Evolutionary conservation across 495 filamentous ascomycete species (phyloP).

Genomic region (Cudoniella acicularis): DNA sequence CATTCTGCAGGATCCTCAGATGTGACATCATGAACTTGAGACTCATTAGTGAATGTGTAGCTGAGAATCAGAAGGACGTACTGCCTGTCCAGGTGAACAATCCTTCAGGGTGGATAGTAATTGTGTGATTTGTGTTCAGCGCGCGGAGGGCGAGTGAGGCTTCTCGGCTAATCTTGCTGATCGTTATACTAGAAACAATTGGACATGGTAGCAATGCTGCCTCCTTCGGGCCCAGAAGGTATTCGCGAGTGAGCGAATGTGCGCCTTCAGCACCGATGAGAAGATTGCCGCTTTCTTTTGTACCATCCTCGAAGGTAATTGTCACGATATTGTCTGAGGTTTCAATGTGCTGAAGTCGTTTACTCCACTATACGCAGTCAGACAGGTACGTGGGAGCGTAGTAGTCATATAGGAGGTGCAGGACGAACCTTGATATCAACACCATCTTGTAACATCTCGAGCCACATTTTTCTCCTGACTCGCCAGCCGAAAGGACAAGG

Average conservation of each 20-base stretch:
- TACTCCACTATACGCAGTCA: conserved; percentile 1
- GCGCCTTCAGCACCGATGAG: conserved; percentile 43
- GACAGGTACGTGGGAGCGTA: background rate
- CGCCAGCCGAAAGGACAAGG: conserved; percentile 36
- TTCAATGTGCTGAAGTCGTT: conserved; percentile 21
- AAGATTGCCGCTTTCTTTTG: conserved; percentile 28
- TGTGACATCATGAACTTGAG: conserved; percentile 20
- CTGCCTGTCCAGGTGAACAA: conserved; percentile 25
- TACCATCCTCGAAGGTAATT: conserved; percentile 38
- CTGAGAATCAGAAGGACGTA: conserved; percentile 1
- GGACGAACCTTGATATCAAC: conserved; percentile 39
- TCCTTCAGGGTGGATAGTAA: conserved; percentile 27
- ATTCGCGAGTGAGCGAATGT: conserved; percentile 34
- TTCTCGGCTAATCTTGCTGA: conserved; percentile 18
- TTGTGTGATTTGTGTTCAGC: conserved; percentile 28
- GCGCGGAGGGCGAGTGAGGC: conserved; percentile 22
- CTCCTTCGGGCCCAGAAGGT: conserved; percentile 30
- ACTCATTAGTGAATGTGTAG: background rate
- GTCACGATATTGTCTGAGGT: conserved; percentile 26
- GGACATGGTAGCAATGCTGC: conserved; percentile 22
- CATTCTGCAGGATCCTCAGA: conserved; percentile 22
- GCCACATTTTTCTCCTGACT: conserved; percentile 36
- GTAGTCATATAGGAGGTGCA: background rate
- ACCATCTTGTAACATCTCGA: conserved; percentile 34
- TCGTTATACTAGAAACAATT: conserved; percentile 9